These are phyloP conservation scores for Prosopis cineraria DNA, from an alignment of 306 rosid species.

Conservation along the genomic window DNA sequence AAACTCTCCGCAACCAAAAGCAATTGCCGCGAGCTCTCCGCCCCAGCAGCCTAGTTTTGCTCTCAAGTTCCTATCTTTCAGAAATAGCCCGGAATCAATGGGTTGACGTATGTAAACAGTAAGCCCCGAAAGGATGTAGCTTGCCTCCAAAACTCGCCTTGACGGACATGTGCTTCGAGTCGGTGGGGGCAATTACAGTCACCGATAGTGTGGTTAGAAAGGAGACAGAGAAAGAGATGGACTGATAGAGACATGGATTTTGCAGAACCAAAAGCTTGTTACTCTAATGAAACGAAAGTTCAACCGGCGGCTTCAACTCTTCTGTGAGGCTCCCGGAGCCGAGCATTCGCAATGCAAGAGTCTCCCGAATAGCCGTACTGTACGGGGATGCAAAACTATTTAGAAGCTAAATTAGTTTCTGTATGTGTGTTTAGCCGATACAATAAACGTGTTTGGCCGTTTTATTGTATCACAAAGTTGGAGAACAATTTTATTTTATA, in stretches of 20 bases:
- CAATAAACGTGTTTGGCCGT: too few species aligned
- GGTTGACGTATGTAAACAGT: not conserved
- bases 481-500: too few species aligned
- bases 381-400: too few species aligned
- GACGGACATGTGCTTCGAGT: not conserved
- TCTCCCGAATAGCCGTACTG: too few species aligned
- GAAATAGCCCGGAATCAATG: not conserved
- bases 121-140: not conserved
- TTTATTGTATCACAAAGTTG: too few species aligned
- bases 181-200: not conserved
- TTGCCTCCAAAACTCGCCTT: not conserved
- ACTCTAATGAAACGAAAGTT: not conserved
- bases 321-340: not conserved
- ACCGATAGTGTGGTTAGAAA: not conserved
- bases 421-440: too few species aligned
- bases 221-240: not conserved
- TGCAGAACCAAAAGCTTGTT: not conserved
- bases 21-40: not conserved
- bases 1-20: conserved; percentile 13
- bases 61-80: not conserved
- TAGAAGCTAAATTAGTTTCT: too few species aligned
- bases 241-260: not conserved
- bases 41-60: not conserved
- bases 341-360: too few species aligned
- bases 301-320: not conserved